A percentile compares a stretch with the other conserved stretches of the same genome.
Evolutionary conservation across 2,329 filamentous ascomycete species (phyloP).

Genomic region (Cladorrhinum sp.): DNA sequence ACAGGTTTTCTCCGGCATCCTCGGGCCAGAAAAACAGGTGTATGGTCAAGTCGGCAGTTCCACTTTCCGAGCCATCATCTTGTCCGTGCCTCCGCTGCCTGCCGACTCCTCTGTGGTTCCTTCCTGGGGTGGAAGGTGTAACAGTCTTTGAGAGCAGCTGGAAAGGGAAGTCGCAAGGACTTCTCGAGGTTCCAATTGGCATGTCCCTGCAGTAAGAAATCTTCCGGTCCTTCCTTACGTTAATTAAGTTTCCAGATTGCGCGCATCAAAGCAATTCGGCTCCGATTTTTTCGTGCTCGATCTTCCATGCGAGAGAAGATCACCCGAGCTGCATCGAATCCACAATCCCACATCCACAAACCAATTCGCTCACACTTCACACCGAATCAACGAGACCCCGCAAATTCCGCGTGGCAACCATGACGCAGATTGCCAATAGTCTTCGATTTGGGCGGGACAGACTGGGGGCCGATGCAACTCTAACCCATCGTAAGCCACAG

Average conservation of each 20-base stretch:
- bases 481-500: slow-evolving; percentile 1
- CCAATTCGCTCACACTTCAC: background rate
- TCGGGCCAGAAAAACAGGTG: background rate
- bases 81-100: background rate
- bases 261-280: background rate
- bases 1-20: background rate
- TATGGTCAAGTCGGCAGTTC: background rate
- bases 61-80: background rate
- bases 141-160: background rate
- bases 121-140: background rate
- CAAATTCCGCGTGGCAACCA: slow-evolving; percentile 7
- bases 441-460: background rate
- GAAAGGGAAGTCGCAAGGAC: background rate
- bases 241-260: background rate
- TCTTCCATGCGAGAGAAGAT: slow-evolving; percentile 8
- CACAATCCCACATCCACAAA: no score
- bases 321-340: slow-evolving; percentile 5
- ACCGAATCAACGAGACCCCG: slow-evolving; percentile 14
- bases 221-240: background rate
- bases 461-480: slow-evolving; percentile 11
- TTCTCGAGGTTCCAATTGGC: background rate
- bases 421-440: slow-evolving; percentile 19
- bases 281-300: background rate
- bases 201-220: background rate
- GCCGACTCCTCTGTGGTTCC: background rate